Percentiles rank a stretch among this genome's conserved stretches.
Evolutionary conservation across 352 stramenopile genomes (phyloP).

Genomic region (Phytophthora quininea): DNA sequence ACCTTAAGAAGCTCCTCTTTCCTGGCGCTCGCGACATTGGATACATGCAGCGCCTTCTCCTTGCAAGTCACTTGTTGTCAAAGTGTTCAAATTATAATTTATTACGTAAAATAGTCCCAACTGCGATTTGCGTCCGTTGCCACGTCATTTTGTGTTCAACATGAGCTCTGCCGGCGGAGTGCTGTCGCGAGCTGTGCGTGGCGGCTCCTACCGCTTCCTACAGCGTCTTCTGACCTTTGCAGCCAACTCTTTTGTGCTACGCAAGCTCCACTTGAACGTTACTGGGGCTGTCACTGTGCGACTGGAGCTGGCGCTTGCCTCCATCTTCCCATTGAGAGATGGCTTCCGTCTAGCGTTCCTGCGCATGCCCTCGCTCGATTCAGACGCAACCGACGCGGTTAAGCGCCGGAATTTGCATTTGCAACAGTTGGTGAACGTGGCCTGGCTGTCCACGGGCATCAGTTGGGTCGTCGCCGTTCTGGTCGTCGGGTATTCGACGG

Average conservation of each 20-base stretch:
- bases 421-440: slow-evolving; percentile 75
- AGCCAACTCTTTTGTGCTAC: slow-evolving; percentile 84
- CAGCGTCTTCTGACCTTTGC: slow-evolving; percentile 88
- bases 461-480: slow-evolving; percentile 56
- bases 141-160: slow-evolving; percentile 18
- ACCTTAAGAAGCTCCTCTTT: too few species aligned
- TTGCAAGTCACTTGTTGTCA: not conserved
- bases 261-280: slow-evolving; percentile 73
- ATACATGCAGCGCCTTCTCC: too few species aligned
- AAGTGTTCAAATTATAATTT: not conserved
- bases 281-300: slow-evolving; percentile 85
- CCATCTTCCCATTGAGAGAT: slow-evolving; percentile 90
- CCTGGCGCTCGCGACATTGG: too few species aligned
- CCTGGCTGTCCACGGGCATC: slow-evolving; percentile 75
- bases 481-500: slow-evolving; percentile 31
- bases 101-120: not conserved
- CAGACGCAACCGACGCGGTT: slow-evolving; percentile 4
- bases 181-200: slow-evolving; percentile 57
- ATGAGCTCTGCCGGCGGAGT: slow-evolving; percentile 36
- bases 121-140: not conserved
- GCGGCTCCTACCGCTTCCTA: slow-evolving; percentile 78
- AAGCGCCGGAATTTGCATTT: slow-evolving; percentile 25
- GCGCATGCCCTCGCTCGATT: slow-evolving; percentile 74
- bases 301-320: slow-evolving; percentile 89
- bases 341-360: slow-evolving; percentile 89